phyloP scores from a whole-genome alignment of 495 filamentous ascomycete genomes.

The Copromyces sp. region DNA sequence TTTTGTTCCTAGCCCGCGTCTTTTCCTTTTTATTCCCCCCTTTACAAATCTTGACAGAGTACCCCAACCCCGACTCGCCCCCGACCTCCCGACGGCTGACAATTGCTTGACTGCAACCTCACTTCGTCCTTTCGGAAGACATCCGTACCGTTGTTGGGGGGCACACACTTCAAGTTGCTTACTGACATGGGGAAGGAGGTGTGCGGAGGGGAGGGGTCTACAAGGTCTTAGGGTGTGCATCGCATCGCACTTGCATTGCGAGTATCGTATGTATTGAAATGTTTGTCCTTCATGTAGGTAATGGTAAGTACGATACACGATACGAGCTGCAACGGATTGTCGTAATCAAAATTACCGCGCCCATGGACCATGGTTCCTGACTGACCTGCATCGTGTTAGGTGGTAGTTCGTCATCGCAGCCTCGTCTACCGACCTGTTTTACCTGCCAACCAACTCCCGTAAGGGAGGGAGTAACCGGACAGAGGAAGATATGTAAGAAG shows the following conservation, averaged over 20 bases:
- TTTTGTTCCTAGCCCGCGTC: not conserved
- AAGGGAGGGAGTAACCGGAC: not conserved
- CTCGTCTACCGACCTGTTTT: not conserved
- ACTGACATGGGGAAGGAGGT: not conserved
- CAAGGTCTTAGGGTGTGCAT: not conserved
- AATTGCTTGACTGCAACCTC: not conserved
- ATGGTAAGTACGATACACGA: not conserved
- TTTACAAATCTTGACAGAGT: not conserved
- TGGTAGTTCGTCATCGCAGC: not conserved
- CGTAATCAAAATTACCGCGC: not conserved
- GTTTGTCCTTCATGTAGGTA: not conserved
- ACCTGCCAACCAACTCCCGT: not conserved
- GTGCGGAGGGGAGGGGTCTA: not conserved
- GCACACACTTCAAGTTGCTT: not conserved
- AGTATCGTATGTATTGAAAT: not conserved
- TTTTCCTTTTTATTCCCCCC: not conserved
- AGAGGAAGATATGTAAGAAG: not conserved
- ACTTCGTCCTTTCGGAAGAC: not conserved
- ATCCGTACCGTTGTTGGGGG: not conserved
- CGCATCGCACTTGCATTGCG: not conserved
- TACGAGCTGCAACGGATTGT: not conserved
- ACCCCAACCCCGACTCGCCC: not conserved
- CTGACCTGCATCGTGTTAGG: not conserved
- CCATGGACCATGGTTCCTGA: not conserved
- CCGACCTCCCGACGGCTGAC: not conserved